Conservation (phyloP, 1,139 yeast species). For the Casaregolazyma lundiana region DNA sequence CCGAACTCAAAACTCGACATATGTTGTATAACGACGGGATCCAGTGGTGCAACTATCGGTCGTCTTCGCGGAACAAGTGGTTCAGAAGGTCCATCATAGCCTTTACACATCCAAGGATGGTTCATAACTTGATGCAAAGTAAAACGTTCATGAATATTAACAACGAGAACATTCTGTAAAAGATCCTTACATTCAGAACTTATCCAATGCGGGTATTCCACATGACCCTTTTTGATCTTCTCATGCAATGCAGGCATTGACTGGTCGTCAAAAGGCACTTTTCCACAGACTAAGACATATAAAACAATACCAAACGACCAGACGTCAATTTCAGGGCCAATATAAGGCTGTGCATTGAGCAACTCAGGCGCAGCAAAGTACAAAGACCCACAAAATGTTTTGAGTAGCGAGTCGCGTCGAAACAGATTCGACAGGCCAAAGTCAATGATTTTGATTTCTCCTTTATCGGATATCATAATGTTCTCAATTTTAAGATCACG, state of each 20-base stretch:
- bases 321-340: constrained; percentile 96
- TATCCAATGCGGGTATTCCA: constrained; percentile 83
- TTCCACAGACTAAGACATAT: constrained; percentile 92
- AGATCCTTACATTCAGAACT: constrained; percentile 81
- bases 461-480: constrained; percentile 87
- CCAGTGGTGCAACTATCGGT: constrained; percentile 73
- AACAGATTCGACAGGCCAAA: constrained; percentile 91
- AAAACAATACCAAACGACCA: constrained; percentile 98
- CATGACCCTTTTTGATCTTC: constrained; percentile 86
- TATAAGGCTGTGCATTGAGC: constrained; percentile 83
- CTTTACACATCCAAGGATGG: constrained; percentile 95
- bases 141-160: constrained; percentile 79
- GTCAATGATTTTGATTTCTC: constrained; percentile 93
- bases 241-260: constrained; percentile 90
- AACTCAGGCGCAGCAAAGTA: constrained; percentile 99
- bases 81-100: constrained; percentile 70
- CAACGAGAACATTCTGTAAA: constrained; percentile 85
- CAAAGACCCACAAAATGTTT: constrained; percentile 94
- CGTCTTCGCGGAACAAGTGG: constrained; percentile 70
- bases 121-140: constrained; percentile 68
- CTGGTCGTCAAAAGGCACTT: constrained; percentile 97
- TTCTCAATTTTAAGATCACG: constrained; percentile 96
- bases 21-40: constrained; percentile 62
- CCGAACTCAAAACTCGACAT: constrained; percentile 83
- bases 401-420: constrained; percentile 65